Evolutionary conservation across 2,329 filamentous ascomycete genomes (phyloP).

Genomic region (Colletotrichum echinochloae): DNA sequence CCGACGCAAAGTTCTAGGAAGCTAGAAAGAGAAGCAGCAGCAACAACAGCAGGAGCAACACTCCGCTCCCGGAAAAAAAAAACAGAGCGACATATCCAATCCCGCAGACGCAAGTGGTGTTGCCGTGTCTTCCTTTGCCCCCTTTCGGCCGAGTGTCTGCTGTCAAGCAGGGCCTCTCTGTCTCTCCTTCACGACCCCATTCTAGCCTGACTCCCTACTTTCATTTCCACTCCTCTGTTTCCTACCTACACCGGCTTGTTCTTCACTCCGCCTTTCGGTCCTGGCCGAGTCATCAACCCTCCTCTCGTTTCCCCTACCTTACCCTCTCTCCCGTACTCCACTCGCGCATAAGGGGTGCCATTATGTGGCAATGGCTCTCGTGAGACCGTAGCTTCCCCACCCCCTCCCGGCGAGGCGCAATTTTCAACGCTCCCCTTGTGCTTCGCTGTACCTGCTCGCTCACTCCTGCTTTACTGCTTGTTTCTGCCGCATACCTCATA

Average conservation of each 20-base stretch:
- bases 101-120: slow-evolving; percentile 21
- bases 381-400: slow-evolving; percentile 46
- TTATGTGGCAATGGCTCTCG: slow-evolving; percentile 49
- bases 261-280: slow-evolving; percentile 31
- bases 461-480: slow-evolving; percentile 36
- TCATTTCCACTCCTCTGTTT: slow-evolving; percentile 35
- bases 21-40: slow-evolving; percentile 31
- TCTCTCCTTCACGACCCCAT: slow-evolving; percentile 35
- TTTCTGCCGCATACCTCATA: slow-evolving; percentile 51
- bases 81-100: slow-evolving; percentile 30
- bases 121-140: slow-evolving; percentile 39
- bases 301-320: slow-evolving; percentile 39
- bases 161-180: slow-evolving; percentile 37
- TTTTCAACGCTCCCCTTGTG: slow-evolving; percentile 43
- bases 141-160: slow-evolving; percentile 36
- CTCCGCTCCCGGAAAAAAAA: slow-evolving; percentile 1
- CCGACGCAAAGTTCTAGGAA: slow-evolving; percentile 12
- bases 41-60: slow-evolving; percentile 24
- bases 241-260: slow-evolving; percentile 29
- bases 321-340: slow-evolving; percentile 40
- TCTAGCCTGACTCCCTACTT: slow-evolving; percentile 40
- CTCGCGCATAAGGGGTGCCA: slow-evolving; percentile 41
- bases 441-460: slow-evolving; percentile 41
- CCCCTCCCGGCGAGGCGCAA: slow-evolving; percentile 44
- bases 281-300: slow-evolving; percentile 39